phyloP scores from a whole-genome alignment of 2,329 filamentous ascomycete species.

The Shiraia sp. region DNA sequence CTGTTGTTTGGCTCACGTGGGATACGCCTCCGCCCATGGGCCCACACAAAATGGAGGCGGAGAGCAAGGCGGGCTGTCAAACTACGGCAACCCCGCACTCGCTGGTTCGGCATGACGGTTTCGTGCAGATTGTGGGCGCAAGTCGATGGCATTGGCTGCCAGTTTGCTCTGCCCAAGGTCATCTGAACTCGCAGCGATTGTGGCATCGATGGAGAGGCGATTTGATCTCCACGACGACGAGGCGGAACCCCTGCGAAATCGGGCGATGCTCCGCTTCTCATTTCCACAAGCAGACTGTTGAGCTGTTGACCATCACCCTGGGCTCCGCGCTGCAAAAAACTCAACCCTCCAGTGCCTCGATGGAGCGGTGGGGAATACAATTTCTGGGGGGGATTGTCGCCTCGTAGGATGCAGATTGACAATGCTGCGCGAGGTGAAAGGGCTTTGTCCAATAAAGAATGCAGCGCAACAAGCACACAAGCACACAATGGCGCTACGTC shows the following conservation, averaged over 20 bases:
- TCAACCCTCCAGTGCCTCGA: conserved; percentile 3
- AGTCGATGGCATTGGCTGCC: too few relatives aligned
- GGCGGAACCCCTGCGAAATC: conserved; percentile 7
- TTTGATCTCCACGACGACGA: conserved; percentile 5
- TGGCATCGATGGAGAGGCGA: too few relatives aligned
- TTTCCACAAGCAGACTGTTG: conserved; percentile 28
- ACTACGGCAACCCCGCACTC: too few relatives aligned
- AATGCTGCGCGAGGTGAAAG: conserved; percentile 1
- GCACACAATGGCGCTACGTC: too few relatives aligned
- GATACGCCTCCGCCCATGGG: background rate
- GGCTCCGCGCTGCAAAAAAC: conserved; percentile 14
- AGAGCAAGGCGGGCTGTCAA: too few relatives aligned
- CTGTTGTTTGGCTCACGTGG: conserved; percentile 1
- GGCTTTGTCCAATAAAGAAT: background rate
- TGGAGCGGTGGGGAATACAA: conserved; percentile 9
- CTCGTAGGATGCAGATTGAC: conserved; percentile 8
- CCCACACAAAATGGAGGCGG: too few relatives aligned
- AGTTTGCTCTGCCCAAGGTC: too few relatives aligned
- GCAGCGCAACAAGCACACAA: conserved; percentile 1
- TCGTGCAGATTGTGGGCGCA: too few relatives aligned
- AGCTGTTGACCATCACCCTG: conserved; percentile 28
- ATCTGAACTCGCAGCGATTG: too few relatives aligned
- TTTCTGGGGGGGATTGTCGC: conserved; percentile 10
- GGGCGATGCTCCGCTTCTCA: conserved; percentile 25
- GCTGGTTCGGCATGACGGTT: too few relatives aligned